Conservation (phyloP, 2,329 filamentous ascomycete species). For the Diaporthe caulivora region DNA sequence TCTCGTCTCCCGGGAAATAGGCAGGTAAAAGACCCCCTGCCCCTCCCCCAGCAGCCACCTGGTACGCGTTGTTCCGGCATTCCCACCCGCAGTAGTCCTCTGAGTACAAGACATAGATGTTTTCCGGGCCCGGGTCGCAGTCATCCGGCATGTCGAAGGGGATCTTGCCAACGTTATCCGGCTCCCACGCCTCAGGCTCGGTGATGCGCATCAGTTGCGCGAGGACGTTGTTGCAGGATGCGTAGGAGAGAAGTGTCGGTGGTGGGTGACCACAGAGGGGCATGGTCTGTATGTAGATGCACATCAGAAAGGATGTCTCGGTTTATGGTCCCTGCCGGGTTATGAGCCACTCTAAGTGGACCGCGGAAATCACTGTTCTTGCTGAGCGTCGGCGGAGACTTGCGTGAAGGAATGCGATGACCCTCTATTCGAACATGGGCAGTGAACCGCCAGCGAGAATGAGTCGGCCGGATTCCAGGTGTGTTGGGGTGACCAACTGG, state of each 20-base stretch:
- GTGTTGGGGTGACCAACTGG: too few species aligned
- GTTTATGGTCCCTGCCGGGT: too few species aligned
- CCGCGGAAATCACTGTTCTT: background rate
- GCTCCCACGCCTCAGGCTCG: slow-evolving; percentile 42
- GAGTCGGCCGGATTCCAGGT: background rate
- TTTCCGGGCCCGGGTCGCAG: slow-evolving; percentile 41
- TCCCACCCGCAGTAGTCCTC: slow-evolving; percentile 47
- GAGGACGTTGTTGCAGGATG: slow-evolving; percentile 42
- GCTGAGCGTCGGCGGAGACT: background rate
- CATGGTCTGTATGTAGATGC: slow-evolving; percentile 43
- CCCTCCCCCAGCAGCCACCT: background rate
- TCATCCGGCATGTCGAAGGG: slow-evolving; percentile 42
- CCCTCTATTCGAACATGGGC: background rate
- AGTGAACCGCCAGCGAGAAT: background rate
- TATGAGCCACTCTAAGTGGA: background rate
- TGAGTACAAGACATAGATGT: slow-evolving; percentile 39
- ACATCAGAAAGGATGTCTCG: slow-evolving; percentile 39
- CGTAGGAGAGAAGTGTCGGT: slow-evolving; percentile 42
- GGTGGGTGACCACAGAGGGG: slow-evolving; percentile 43
- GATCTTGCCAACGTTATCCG: slow-evolving; percentile 28
- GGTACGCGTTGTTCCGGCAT: slow-evolving; percentile 44
- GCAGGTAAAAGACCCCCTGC: slow-evolving; percentile 24
- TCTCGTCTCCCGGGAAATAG: slow-evolving; percentile 21
- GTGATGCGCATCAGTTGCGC: slow-evolving; percentile 43
- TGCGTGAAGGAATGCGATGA: background rate